phyloP scores from a whole-genome alignment of 2,329 filamentous ascomycete species.

The Aspergillus calidoustus region DNA sequence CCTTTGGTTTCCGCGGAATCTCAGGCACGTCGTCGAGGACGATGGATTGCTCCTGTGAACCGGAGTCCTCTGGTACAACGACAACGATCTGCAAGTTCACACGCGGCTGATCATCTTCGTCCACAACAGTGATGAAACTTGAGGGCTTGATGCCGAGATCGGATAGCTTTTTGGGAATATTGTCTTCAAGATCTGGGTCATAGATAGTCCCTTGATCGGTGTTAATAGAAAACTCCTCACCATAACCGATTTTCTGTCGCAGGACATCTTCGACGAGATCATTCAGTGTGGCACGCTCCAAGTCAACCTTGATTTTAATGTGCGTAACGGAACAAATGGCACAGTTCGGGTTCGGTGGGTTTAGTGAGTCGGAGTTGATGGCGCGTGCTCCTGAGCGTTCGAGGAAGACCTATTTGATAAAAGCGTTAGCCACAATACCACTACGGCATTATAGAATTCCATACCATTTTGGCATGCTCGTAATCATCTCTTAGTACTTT shows the following conservation, averaged over 20 bases:
- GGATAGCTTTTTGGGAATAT: conserved; percentile 75
- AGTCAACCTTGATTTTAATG: conserved; percentile 69
- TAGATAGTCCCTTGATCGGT: conserved; percentile 80
- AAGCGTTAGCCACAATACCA: conserved; percentile 14
- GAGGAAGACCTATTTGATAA: conserved; percentile 68
- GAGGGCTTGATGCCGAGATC: conserved; percentile 77
- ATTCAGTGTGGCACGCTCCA: conserved; percentile 72
- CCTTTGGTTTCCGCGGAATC: conserved; percentile 54
- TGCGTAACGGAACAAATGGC: conserved; percentile 80
- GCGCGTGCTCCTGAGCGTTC: conserved; percentile 66
- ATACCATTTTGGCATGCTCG: conserved; percentile 73
- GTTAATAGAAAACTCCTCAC: conserved; percentile 78
- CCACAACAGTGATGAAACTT: conserved; percentile 81
- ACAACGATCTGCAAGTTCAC: conserved; percentile 74
- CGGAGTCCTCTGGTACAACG: conserved; percentile 43
- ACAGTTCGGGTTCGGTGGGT: conserved; percentile 77
- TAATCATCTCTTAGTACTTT: conserved; percentile 81
- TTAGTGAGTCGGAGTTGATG: conserved; percentile 60
- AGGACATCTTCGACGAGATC: conserved; percentile 80
- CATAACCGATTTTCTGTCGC: conserved; percentile 72
- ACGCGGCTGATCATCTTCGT: conserved; percentile 72
- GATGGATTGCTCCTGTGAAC: conserved; percentile 47
- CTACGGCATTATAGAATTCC: conserved; percentile 14
- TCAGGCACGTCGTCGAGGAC: conserved; percentile 45
- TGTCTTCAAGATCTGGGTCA: conserved; percentile 86